Evolutionary conservation across 2,329 filamentous ascomycete species (phyloP).

Genomic region (Colletotrichum tabaci): DNA sequence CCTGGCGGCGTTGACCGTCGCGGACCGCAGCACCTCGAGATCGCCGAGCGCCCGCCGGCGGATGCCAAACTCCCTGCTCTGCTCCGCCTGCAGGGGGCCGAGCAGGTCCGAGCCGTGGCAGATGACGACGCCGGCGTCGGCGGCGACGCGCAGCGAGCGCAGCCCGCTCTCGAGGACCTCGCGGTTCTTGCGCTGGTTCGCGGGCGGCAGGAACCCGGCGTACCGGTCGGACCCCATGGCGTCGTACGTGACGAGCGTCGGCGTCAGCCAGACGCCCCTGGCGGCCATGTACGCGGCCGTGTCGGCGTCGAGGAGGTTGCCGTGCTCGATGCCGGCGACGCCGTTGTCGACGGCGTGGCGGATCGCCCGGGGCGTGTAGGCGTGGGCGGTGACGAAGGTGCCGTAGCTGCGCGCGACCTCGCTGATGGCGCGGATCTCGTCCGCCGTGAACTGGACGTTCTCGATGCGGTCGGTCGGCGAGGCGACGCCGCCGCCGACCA

Average conservation of each 20-base stretch:
- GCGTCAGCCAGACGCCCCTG: slow-evolving; percentile 65
- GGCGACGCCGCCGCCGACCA: slow-evolving; percentile 70
- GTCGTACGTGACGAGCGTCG: slow-evolving; percentile 68
- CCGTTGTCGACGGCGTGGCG: slow-evolving; percentile 69
- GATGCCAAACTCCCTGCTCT: slow-evolving; percentile 52
- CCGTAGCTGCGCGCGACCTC: slow-evolving; percentile 63
- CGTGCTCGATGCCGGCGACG: slow-evolving; percentile 66
- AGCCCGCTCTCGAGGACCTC: slow-evolving; percentile 64
- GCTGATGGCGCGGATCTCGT: slow-evolving; percentile 69
- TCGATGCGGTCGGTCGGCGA: slow-evolving; percentile 69
- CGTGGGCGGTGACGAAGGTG: slow-evolving; percentile 71
- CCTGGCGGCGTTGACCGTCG: slow-evolving; percentile 64
- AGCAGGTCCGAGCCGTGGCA: slow-evolving; percentile 65
- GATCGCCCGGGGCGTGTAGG: slow-evolving; percentile 69
- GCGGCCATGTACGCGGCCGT: slow-evolving; percentile 66
- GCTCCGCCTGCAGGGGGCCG: slow-evolving; percentile 50
- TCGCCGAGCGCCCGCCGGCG: slow-evolving; percentile 46
- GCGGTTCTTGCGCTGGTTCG: slow-evolving; percentile 64
- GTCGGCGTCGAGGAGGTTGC: slow-evolving; percentile 59
- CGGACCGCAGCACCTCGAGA: slow-evolving; percentile 48
- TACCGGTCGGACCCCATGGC: slow-evolving; percentile 62
- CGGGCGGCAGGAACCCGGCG: slow-evolving; percentile 59
- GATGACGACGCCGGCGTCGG: slow-evolving; percentile 67
- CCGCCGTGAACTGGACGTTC: slow-evolving; percentile 69
- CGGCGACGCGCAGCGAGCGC: slow-evolving; percentile 62